Evolutionary conservation across 331 rosid genomes (phyloP).

Genomic region (Rhamnella rubrinervis): DNA sequence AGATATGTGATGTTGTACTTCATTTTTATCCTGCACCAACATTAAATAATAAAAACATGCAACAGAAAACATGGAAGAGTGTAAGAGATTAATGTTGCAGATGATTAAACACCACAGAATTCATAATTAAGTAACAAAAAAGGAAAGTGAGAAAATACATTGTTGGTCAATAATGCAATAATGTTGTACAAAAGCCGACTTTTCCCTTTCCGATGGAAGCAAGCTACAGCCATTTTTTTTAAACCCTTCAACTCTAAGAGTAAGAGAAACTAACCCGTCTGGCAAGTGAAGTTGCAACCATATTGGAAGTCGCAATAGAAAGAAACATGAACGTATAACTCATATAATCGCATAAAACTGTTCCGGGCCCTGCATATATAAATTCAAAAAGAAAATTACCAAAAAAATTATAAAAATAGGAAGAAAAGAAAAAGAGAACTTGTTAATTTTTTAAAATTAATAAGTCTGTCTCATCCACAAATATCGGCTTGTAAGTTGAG

Average conservation of each 20-base stretch:
- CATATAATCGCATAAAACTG: slow-evolving; percentile 78
- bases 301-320: slow-evolving; percentile 85
- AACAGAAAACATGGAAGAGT: slow-evolving; percentile 6
- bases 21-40: slow-evolving; percentile 70
- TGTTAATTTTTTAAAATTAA: too few species aligned
- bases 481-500: too few species aligned
- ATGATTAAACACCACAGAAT: neutral
- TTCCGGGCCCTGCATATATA: slow-evolving; percentile 68
- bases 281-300: slow-evolving; percentile 93
- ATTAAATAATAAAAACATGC: slow-evolving; percentile 22
- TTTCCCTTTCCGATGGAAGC: too few species aligned
- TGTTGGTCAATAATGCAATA: neutral
- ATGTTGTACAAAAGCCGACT: neutral
- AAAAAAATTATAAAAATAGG: neutral
- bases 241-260: too few species aligned
- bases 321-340: slow-evolving; percentile 88
- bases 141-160: neutral
- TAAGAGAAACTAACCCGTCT: slow-evolving; percentile 50
- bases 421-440: neutral
- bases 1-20: slow-evolving; percentile 88
- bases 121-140: too few species aligned
- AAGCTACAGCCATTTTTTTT: too few species aligned
- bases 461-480: too few species aligned
- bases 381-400: slow-evolving; percentile 8
- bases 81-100: slow-evolving; percentile 6